Evolutionary conservation across 805 yeast species (phyloP).

Genomic region (Candida ovalis): DNA sequence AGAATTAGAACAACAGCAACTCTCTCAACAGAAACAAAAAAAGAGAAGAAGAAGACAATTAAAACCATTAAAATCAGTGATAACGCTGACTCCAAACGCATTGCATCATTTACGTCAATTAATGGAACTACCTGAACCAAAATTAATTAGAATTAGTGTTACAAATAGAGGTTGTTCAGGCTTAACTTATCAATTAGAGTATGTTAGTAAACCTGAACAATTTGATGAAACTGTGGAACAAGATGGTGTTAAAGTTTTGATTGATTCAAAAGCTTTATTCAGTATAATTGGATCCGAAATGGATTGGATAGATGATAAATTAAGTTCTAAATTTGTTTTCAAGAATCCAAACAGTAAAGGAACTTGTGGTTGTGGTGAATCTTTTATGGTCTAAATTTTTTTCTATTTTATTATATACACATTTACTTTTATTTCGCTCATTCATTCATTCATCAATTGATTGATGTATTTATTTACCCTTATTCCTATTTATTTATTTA

Average conservation of each 20-base stretch:
- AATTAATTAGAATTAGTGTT: conserved; percentile 90
- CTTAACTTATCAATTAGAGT: conserved; percentile 83
- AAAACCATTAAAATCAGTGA: conserved; percentile 86
- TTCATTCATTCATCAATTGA: not conserved
- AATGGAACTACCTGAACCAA: conserved; percentile 78
- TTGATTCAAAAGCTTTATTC: conserved; percentile 94
- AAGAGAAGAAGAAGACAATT: conserved; percentile 53
- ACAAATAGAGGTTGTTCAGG: conserved; percentile 97
- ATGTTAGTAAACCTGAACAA: conserved; percentile 87
- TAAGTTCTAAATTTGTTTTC: conserved; percentile 85
- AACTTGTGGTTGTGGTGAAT: conserved; percentile 98
- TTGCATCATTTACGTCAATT: conserved; percentile 63
- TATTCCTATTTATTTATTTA: not conserved
- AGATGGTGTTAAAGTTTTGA: conserved; percentile 87
- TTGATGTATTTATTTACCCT: not conserved
- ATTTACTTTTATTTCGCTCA: not conserved
- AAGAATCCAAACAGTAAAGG: conserved; percentile 96
- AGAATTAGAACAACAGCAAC: conserved; percentile 1
- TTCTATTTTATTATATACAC: not conserved
- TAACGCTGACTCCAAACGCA: conserved; percentile 76
- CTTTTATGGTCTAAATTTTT: conserved; percentile 79
- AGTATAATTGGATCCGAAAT: conserved; percentile 95
- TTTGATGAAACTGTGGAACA: conserved; percentile 92
- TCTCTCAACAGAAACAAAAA: conserved; percentile 6
- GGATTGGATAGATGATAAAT: conserved; percentile 97